Evolutionary conservation across 2,329 filamentous ascomycete species (phyloP).

Genomic region (Epichloe coenophiala): DNA sequence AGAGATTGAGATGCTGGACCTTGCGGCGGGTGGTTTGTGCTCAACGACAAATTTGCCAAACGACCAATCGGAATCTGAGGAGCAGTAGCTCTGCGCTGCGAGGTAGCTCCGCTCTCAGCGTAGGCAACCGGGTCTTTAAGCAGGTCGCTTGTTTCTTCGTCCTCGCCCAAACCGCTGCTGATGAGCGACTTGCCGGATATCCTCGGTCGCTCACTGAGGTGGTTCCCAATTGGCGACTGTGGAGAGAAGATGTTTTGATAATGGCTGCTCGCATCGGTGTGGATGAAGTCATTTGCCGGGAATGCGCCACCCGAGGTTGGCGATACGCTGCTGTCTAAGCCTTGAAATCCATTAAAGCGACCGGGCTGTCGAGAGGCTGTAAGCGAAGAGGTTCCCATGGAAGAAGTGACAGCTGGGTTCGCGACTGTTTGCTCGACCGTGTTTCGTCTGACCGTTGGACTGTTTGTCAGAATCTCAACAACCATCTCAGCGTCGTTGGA

Average conservation of each 20-base stretch:
- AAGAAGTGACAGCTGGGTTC: slow-evolving; percentile 19
- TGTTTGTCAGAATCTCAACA: slow-evolving; percentile 42
- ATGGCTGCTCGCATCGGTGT: slow-evolving; percentile 37
- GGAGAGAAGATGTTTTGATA: slow-evolving; percentile 57
- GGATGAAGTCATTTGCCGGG: slow-evolving; percentile 42
- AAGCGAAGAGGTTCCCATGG: slow-evolving; percentile 28
- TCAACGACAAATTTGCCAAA: slow-evolving; percentile 58
- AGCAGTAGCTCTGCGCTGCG: slow-evolving; percentile 53
- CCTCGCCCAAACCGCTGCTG: slow-evolving; percentile 48
- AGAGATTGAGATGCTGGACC: slow-evolving; percentile 42
- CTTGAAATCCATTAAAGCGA: slow-evolving; percentile 51
- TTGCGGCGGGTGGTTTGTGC: slow-evolving; percentile 40
- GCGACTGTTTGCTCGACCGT: slow-evolving; percentile 11
- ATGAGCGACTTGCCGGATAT: slow-evolving; percentile 60
- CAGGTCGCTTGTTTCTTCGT: slow-evolving; percentile 59
- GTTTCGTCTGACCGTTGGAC: slow-evolving; percentile 19
- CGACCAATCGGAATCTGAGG: slow-evolving; percentile 57
- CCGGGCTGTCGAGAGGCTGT: slow-evolving; percentile 37
- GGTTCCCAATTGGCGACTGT: slow-evolving; percentile 59
- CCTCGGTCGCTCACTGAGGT: slow-evolving; percentile 46
- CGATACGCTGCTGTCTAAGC: slow-evolving; percentile 43
- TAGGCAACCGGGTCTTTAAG: slow-evolving; percentile 59
- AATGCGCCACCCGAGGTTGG: slow-evolving; percentile 42
- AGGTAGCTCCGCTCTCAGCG: slow-evolving; percentile 42
- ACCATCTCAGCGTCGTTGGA: slow-evolving; percentile 37